Percentiles rank a stretch among this genome's conserved stretches.
Conservation (phyloP, 495 filamentous ascomycete species). For the Annulohypoxylon maeteangense region DNA sequence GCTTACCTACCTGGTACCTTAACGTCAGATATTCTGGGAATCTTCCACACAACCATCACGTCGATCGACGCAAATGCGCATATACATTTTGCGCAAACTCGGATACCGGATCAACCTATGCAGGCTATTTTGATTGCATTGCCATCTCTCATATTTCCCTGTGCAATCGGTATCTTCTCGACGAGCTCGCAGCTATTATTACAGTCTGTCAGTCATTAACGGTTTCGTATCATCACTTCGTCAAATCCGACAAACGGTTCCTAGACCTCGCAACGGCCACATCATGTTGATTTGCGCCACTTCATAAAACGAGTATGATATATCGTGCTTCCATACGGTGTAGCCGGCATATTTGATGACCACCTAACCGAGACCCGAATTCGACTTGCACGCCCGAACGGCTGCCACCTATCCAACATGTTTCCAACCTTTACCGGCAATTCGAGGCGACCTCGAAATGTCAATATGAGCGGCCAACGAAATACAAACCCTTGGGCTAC, state of each 20-base stretch:
- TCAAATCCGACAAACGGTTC: conserved; percentile 7
- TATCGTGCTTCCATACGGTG: not conserved
- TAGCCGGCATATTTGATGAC: not conserved
- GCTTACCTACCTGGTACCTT: not conserved
- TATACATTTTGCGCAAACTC: conserved; percentile 31
- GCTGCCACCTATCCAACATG: conserved; percentile 62
- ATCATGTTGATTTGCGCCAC: conserved; percentile 25
- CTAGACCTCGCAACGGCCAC: not conserved
- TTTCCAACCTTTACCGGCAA: conserved; percentile 90
- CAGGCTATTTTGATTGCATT: conserved; percentile 11
- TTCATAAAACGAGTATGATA: conserved; percentile 13
- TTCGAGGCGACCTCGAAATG: conserved; percentile 85
- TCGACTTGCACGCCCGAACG: not conserved
- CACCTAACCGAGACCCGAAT: not conserved
- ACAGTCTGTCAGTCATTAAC: not conserved
- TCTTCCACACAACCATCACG: conserved; percentile 1
- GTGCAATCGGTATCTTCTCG: not conserved
- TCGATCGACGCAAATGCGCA: conserved; percentile 40
- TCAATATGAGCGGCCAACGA: conserved; percentile 88
- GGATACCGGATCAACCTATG: not conserved
- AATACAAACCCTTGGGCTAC: conserved; percentile 78
- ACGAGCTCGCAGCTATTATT: not conserved
- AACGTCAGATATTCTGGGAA: not conserved
- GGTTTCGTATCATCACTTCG: not conserved
- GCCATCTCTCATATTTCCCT: not conserved